Base-by-base conservation (phyloP, 1,139 yeast species). In the Geotrichum cucujoidarum region DNA sequence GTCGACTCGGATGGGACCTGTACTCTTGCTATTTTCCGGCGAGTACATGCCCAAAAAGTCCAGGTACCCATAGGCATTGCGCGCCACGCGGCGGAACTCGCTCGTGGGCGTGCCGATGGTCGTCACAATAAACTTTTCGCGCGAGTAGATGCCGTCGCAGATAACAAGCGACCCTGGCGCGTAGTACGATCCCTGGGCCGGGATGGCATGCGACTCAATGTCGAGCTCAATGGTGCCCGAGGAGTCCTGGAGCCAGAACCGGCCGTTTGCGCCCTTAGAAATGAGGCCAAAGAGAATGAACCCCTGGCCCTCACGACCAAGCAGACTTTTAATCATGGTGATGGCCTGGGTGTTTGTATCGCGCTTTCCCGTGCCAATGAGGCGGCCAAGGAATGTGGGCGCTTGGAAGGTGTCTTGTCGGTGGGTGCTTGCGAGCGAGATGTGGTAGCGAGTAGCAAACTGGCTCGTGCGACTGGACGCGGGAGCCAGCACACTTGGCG, bases 71-170 rank as follows among this genome's bases (percentile, higher is more conserved):
- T 80, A 82, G 1, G 82, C 81, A 35, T 82, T 90, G 48, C 81
- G 62, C 0, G 94, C 74, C 1, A 60, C 64, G 14, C 76, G 81
- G 52, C 97, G 71, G 56, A 77, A 72, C 62, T 92, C 98, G 2
- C 89, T 83, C 0, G 95, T 90, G 1, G 98, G 98, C 52, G 88
- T 96, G 1, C 86, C 86, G 47, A 90, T 73, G 13, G 84, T 77
- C 32, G 85, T 76, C 1, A 85, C 95, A 54, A 83, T 80, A 60
- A 92, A 89, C 35, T 75, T 78, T 21, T 83, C 84, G 18, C 80
- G 76, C 13, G 72, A 70, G 59, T 86, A 87, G 21, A 87, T 78
- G 13, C 99, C 99, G 60, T 89, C 95, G 39, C 84, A 84, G 3
- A 90, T 70, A 1, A 88, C 78, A 58, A 84, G 80, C 72, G 83